Base-by-base conservation (phyloP, 2,329 filamentous ascomycete genomes). In the Diaporthe citrichinensis region DNA sequence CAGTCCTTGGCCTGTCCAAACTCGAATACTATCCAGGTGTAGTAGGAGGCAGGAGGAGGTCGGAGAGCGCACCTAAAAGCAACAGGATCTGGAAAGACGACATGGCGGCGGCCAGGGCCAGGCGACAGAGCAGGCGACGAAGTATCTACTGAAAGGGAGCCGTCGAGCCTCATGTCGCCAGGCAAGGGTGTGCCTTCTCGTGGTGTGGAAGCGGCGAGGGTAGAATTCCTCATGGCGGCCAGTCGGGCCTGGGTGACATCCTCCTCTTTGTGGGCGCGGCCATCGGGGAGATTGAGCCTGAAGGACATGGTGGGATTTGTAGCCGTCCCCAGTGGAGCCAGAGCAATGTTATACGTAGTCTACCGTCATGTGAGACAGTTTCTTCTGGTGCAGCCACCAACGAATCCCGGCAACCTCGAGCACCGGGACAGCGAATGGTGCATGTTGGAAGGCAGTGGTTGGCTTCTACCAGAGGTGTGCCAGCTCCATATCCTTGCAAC, bases 41-140 rank as follows among this genome's bases (percentile, higher is more conserved):
- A 28, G 39, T 34, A 15, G 28, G 61, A 65, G 41, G 15, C 61
- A 49, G 41, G 17, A 34, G 28, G 12, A 25, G 25, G 20, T 20
- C 1, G 61, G 41, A 49, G 15, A 17, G 72, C 85, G 69, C 81
- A 90, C 88, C 86, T 86, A 77, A 91, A 89, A 12, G 90, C 89
- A 68, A 91, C 86, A 25, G 90, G 90, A 78, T 92, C 90, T 3
- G 90, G 88, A 77, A 91, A 87, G n/a, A 90, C 88, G 41, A 91
- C 84, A 77, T 86, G 84, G 75, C 88, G 87, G 59, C 86, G 83
- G 36, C 78, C 78, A 10, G 81, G 77, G 23, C 65, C 79, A 4
- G 83, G 80, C 25, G 82, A 80, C 31, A 81, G 76, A 23, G 80
- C 73, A 23, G 76, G 76, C 3, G 80, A 76, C 55, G 76, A 51